phyloP scores from a whole-genome alignment of 441 rosid genomes.

The Capsella rubella region DNA sequence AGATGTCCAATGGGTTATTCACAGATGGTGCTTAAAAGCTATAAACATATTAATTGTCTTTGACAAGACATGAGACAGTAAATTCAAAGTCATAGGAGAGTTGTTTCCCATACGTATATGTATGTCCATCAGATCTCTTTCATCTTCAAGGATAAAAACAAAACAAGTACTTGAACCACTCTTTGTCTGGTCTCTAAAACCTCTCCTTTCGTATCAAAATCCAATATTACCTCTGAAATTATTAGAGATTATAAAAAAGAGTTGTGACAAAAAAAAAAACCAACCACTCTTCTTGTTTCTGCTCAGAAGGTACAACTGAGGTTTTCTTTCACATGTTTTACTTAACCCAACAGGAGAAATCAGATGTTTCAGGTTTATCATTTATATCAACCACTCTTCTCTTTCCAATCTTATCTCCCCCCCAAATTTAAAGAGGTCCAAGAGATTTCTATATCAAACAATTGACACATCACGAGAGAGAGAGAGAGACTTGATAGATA shows the following conservation, averaged over 20 bases:
- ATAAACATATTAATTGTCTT: conserved; percentile 34
- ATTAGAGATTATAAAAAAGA: background rate
- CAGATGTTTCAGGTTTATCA: conserved; percentile 36
- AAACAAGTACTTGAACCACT: conserved; percentile 42
- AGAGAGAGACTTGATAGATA: background rate
- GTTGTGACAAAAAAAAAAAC: conserved; percentile 3
- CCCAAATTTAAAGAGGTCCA: conserved; percentile 25
- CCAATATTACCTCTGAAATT: conserved; percentile 11
- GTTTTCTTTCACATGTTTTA: conserved; percentile 37
- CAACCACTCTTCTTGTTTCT: conserved; percentile 40
- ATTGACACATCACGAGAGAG: conserved; percentile 20
- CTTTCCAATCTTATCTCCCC: conserved; percentile 36
- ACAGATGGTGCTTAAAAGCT: conserved; percentile 30
- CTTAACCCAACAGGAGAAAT: conserved; percentile 39
- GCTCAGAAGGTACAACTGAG: conserved; percentile 41
- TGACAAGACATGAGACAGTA: conserved; percentile 34
- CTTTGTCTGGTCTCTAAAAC: conserved; percentile 35
- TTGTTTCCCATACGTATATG: background rate
- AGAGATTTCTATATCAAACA: conserved; percentile 21
- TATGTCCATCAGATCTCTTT: conserved; percentile 23
- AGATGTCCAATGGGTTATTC: conserved; percentile 29
- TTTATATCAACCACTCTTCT: conserved; percentile 38
- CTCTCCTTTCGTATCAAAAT: conserved; percentile 41
- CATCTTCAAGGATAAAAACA: conserved; percentile 42
- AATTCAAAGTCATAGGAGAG: conserved; percentile 28